These are phyloP conservation scores for Apium graveolens DNA, from an alignment of 129 eudicot species.

Conservation along the genomic window DNA sequence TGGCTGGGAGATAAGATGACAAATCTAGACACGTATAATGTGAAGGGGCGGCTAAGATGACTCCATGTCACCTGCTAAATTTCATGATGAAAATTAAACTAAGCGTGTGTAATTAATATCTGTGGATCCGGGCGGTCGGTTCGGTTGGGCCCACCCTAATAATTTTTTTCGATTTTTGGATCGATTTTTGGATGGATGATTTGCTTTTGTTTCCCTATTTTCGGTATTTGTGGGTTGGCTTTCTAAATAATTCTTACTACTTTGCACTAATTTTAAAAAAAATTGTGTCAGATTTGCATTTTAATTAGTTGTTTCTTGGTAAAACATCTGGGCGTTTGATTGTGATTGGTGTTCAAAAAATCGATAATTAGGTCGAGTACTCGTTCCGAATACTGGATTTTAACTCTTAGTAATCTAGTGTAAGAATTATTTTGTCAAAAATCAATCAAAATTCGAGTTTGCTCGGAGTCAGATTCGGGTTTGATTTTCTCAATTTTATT, in stretches of 20 bases:
- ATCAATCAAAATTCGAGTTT: too few relatives aligned
- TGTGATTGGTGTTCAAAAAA: too few relatives aligned
- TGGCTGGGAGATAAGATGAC: constrained; percentile 1
- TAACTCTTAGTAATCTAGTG: too few relatives aligned
- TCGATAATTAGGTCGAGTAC: too few relatives aligned
- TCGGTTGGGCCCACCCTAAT: neutral
- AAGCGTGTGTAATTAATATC: neutral
- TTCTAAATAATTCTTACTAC: neutral
- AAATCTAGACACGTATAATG: neutral
- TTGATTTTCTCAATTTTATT: too few relatives aligned
- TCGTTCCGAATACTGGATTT: too few relatives aligned
- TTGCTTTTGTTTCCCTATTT: neutral
- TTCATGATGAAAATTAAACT: neutral
- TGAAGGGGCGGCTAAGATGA: neutral
- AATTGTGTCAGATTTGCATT: neutral
- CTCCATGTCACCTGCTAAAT: constrained; percentile 4
- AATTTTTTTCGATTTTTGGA: neutral
- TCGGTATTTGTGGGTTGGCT: neutral
- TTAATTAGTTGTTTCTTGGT: constrained; percentile 4
- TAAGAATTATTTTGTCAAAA: too few relatives aligned
- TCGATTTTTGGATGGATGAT: neutral
- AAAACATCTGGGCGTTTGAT: neutral
- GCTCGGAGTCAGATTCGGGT: too few relatives aligned
- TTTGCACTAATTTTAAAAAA: neutral
- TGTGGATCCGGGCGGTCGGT: constrained; percentile 5